phyloP scores from a whole-genome alignment of 1,284 basidiomycete genomes.

The Malassezia nana region DNA sequence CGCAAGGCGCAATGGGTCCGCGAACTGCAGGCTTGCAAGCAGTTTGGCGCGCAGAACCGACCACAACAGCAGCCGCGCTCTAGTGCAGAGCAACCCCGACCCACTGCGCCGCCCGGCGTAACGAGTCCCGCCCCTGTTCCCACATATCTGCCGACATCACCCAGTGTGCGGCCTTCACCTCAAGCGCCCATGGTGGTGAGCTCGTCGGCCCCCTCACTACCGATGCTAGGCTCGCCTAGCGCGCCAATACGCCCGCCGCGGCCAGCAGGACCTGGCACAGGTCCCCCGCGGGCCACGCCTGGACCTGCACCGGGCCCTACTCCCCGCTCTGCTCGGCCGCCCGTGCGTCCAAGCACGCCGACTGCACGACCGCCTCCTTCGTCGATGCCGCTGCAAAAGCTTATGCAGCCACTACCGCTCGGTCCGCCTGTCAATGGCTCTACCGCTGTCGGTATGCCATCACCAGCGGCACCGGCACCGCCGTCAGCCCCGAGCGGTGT shows the following conservation, averaged over 20 bases:
- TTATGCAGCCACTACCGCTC: background rate
- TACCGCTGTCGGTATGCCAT: background rate
- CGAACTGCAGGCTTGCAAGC: slow-evolving; percentile 74
- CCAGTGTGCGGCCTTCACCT: background rate
- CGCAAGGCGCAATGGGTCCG: slow-evolving; percentile 60
- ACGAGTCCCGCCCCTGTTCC: background rate
- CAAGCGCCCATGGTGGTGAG: background rate
- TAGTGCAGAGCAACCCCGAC: background rate
- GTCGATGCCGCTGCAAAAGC: background rate
- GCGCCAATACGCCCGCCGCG: background rate
- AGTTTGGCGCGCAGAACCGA: slow-evolving; percentile 57
- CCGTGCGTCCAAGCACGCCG: background rate
- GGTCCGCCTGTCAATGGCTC: background rate
- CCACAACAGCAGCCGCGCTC: background rate
- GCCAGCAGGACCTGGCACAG: background rate
- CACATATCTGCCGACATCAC: no score
- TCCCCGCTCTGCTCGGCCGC: background rate
- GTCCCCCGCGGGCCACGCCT: background rate
- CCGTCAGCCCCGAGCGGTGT: background rate
- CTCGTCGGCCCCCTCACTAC: background rate
- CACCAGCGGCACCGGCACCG: background rate
- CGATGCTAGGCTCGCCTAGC: background rate
- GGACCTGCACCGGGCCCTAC: background rate
- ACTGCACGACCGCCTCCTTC: background rate
- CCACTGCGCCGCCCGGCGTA: background rate